Base-by-base conservation (phyloP, 148 eudicot genomes). In the Vaccinium macrocarpon region DNA sequence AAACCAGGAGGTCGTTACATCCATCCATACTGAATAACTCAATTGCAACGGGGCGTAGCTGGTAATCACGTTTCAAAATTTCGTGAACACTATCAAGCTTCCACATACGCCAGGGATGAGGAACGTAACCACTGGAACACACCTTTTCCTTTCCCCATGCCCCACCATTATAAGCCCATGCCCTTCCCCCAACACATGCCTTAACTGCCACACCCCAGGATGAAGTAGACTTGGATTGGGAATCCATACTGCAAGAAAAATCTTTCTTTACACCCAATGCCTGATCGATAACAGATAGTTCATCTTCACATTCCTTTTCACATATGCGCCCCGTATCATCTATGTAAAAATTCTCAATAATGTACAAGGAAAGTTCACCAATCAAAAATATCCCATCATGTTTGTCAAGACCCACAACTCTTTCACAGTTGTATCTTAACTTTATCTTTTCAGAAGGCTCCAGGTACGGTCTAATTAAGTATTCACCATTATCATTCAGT, bases 1-100 rank as follows among this genome's bases (percentile, higher is more conserved):
- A 97, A 84, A 97, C 98, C 81, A 97, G 87, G 35, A 97, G 98
- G 87, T 95, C 98, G 84, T 97, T 97, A 85, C 99, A 97, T 81
- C 99, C 99, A 88, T 97, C 99, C 98, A 95, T 95, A 90, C 99
- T 97, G 85, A 97, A 97, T 83, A 97, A 93, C 87, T 97, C 99
- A 81, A 97, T 88, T 79, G 99, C 99, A 88, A 97, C 99, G 32
- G 98, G 98, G 62, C 99, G 98, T 86, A 97, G 88, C 90, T 97
- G 99, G 90, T 95, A 97, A 90, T 97, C 99, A 85, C 99, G 99
- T 88, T 95, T 97, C 91, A 97, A 76, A 84, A 97, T 88, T 89
- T 97, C 99, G 87, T 97, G 99, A 57, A 97, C 98, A 87, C 98
- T 97, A 88, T 95, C 89, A 85, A 95, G 97, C 92, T 94, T 97